Conservation (phyloP, 768 basidiomycete genomes). For the Leccinellum luteum region DNA sequence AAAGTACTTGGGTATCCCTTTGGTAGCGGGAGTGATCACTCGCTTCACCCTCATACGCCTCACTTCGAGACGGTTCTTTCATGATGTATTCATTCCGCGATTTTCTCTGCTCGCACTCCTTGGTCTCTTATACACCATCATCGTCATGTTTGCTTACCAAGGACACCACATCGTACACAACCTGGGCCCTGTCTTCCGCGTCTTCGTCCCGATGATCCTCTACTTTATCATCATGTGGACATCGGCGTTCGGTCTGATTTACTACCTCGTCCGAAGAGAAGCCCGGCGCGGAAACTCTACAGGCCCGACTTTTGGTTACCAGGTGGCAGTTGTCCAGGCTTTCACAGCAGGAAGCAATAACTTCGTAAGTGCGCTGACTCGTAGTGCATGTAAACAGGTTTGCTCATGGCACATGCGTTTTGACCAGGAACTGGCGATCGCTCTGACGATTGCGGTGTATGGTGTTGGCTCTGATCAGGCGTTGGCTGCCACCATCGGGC, state of each 20-base stretch:
- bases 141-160: slow-evolving; percentile 73
- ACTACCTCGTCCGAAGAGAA: slow-evolving; percentile 41
- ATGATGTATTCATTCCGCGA: slow-evolving; percentile 57
- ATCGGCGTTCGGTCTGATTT: slow-evolving; percentile 55
- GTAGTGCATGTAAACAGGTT: neutral
- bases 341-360: slow-evolving; percentile 84
- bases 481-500: slow-evolving; percentile 77
- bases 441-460: slow-evolving; percentile 74
- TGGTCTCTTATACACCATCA: slow-evolving; percentile 78
- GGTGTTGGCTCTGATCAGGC: slow-evolving; percentile 78
- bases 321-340: slow-evolving; percentile 72
- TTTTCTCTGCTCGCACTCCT: slow-evolving; percentile 70
- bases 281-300: slow-evolving; percentile 4
- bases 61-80: slow-evolving; percentile 47
- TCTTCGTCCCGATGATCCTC: slow-evolving; percentile 74
- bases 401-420: neutral
- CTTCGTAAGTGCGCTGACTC: slow-evolving; percentile 45
- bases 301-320: slow-evolving; percentile 44
- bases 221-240: slow-evolving; percentile 82
- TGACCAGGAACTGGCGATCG: slow-evolving; percentile 74
- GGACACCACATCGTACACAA: slow-evolving; percentile 69
- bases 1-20: slow-evolving; percentile 82
- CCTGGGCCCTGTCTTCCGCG: slow-evolving; percentile 73
- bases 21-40: slow-evolving; percentile 69
- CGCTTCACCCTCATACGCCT: slow-evolving; percentile 51